Conservation (phyloP, 2,329 filamentous ascomycete species). For the Cryphonectria parasitica region DNA sequence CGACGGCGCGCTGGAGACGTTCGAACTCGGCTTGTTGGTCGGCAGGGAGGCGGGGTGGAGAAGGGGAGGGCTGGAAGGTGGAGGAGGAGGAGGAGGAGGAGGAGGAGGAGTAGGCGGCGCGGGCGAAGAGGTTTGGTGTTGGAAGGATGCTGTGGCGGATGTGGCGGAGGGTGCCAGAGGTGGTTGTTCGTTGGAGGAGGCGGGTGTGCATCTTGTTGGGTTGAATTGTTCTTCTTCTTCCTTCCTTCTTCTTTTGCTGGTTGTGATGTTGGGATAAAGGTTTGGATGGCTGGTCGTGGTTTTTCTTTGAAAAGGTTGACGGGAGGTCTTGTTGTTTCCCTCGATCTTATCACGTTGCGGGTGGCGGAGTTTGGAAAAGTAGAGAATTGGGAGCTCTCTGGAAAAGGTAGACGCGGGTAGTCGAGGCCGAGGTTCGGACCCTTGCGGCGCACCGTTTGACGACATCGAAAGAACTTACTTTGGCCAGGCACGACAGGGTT, state of each 20-base stretch:
- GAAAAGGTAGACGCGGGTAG: not conserved
- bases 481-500: not conserved
- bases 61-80: conserved; percentile 59
- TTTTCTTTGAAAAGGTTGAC: not conserved
- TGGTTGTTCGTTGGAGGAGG: conserved; percentile 8
- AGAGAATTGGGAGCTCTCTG: not conserved
- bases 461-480: conserved; percentile 17
- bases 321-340: not conserved
- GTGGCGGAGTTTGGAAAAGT: not conserved
- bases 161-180: not conserved
- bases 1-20: conserved; percentile 71
- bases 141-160: not conserved
- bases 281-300: not conserved
- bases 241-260: not conserved
- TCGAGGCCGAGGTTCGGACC: conserved; percentile 20
- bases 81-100: conserved; percentile 41
- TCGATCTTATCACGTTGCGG: not conserved
- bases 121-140: not conserved
- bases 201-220: conserved; percentile 19
- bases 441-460: conserved; percentile 16
- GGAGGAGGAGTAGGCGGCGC: conserved; percentile 40
- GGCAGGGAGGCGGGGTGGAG: conserved; percentile 84
- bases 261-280: no score
- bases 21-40: conserved; percentile 92
- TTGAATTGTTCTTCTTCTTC: not conserved